phyloP scores from a whole-genome alignment of 129 eudicot species.

The Silybum marianum region DNA sequence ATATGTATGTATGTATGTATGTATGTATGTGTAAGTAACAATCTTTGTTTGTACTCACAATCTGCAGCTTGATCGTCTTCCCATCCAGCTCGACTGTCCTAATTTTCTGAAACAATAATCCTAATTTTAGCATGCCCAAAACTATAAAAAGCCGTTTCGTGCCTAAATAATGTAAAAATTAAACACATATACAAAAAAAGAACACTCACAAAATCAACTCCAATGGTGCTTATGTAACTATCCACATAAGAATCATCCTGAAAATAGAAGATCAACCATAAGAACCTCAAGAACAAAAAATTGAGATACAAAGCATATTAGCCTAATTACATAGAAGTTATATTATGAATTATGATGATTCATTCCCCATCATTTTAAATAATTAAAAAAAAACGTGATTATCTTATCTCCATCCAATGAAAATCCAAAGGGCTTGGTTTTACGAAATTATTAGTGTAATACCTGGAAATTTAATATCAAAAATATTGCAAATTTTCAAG shows the following conservation, averaged over 20 bases:
- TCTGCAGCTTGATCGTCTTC: conserved; percentile 90
- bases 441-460: too few relatives aligned
- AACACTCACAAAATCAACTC: conserved; percentile 91
- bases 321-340: neutral
- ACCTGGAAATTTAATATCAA: neutral
- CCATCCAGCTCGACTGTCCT: conserved; percentile 93
- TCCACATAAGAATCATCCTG: conserved; percentile 98
- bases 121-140: neutral
- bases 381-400: neutral
- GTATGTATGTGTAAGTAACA: neutral
- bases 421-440: too few relatives aligned
- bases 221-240: conserved; percentile 98
- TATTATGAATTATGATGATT: neutral
- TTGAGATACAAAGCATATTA: neutral
- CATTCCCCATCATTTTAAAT: neutral
- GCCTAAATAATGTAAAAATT: neutral
- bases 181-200: neutral
- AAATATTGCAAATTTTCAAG: neutral
- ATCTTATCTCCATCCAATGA: neutral
- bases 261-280: conserved; percentile 24
- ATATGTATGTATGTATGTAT: neutral
- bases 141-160: neutral
- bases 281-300: neutral
- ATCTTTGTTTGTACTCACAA: conserved; percentile 49
- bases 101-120: conserved; percentile 62